A percentile compares a stretch with the other conserved stretches of the same genome.
Conservation (phyloP, 495 filamentous ascomycete species). For the Usnea hakonensis region DNA sequence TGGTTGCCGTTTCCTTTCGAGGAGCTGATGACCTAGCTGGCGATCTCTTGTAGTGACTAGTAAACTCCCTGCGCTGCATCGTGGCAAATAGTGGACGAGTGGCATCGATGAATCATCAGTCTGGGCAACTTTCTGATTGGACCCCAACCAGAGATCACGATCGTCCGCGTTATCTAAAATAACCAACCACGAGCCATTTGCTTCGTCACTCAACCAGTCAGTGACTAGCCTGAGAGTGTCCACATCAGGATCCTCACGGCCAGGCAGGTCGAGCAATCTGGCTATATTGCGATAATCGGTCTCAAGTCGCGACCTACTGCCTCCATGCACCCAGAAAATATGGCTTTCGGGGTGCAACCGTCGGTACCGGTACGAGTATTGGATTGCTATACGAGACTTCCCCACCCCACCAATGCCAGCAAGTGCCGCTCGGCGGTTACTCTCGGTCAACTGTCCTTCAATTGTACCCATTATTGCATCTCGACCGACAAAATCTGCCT, state of each 20-base stretch:
- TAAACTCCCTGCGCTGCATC: constrained; percentile 21
- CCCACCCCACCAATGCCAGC: constrained; percentile 44
- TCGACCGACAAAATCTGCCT: constrained; percentile 39
- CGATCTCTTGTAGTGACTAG: constrained; percentile 29
- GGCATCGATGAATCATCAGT: constrained; percentile 1
- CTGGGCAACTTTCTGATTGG: background rate
- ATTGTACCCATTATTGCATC: constrained; percentile 31
- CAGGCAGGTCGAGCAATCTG: constrained; percentile 29
- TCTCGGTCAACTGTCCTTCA: constrained; percentile 19
- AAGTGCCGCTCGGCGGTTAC: constrained; percentile 28
- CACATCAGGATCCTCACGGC: constrained; percentile 31
- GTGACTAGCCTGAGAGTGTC: constrained; percentile 33
- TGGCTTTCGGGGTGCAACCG: constrained; percentile 24
- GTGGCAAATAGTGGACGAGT: constrained; percentile 26
- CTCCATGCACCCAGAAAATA: constrained; percentile 40
- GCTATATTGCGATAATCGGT: constrained; percentile 36
- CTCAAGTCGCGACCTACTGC: constrained; percentile 31
- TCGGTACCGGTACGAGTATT: constrained; percentile 31
- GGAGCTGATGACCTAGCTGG: constrained; percentile 15
- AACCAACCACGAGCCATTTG: constrained; percentile 40
- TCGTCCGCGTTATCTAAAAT: constrained; percentile 50
- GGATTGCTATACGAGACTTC: constrained; percentile 36
- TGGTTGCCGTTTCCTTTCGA: constrained; percentile 9
- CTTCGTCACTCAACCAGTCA: constrained; percentile 31
- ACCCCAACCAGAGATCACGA: constrained; percentile 25